phyloP scores from a whole-genome alignment of 805 yeast genomes.

The Jamesozyma spencerorum region DNA sequence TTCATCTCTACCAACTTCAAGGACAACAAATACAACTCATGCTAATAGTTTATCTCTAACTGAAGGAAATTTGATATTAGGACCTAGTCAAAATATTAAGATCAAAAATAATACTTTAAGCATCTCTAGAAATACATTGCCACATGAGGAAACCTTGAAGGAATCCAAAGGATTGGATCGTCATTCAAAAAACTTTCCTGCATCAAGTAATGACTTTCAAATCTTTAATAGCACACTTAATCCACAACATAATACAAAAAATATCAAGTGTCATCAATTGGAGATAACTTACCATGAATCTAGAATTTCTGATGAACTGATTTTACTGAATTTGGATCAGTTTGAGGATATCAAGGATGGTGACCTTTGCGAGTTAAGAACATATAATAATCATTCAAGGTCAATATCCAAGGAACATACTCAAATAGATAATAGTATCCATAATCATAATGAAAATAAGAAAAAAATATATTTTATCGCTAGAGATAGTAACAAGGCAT shows the following conservation, averaged over 20 bases:
- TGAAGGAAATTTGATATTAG: constrained; percentile 24
- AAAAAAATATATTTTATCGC: constrained; percentile 39
- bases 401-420: constrained; percentile 7
- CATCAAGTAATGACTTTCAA: too few relatives aligned
- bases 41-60: constrained; percentile 20
- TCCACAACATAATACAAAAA: too few relatives aligned
- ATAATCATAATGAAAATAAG: constrained; percentile 5
- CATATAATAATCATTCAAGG: constrained; percentile 29
- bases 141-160: background rate
- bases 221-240: too few relatives aligned
- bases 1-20: background rate
- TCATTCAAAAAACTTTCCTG: too few relatives aligned
- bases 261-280: constrained; percentile 9
- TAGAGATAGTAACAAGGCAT: constrained; percentile 26
- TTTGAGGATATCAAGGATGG: constrained; percentile 64
- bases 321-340: constrained; percentile 50
- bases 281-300: constrained; percentile 52
- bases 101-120: background rate
- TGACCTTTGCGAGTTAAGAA: constrained; percentile 61
- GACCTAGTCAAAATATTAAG: constrained; percentile 8
- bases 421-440: background rate
- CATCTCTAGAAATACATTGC: background rate
- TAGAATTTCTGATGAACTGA: constrained; percentile 46
- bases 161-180: too few relatives aligned
- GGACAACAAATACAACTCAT: constrained; percentile 15